phyloP scores from a whole-genome alignment of 192 early-diverging fungal species.

The Spizellomyces punctatus region DNA sequence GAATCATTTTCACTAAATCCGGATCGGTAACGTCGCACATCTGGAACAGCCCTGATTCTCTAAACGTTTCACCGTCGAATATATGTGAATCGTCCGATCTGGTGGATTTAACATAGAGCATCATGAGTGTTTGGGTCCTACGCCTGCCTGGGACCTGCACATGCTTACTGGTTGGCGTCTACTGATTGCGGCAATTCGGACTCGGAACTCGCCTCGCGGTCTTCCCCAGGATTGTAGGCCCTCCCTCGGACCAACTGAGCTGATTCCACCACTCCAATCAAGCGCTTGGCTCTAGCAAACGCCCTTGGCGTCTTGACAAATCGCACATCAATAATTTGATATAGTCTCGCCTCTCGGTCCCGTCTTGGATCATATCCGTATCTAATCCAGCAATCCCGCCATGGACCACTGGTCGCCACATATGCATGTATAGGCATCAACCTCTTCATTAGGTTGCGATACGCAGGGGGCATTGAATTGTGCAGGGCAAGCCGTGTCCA shows the following conservation, averaged over 20 bases:
- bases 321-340: conserved; percentile 42
- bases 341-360: conserved; percentile 34
- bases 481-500: conserved; percentile 40
- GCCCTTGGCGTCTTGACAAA: conserved; percentile 27
- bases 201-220: neutral
- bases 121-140: no score
- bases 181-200: neutral
- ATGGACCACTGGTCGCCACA: conserved; percentile 33
- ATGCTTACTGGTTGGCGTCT: no score
- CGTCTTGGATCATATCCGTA: conserved; percentile 48
- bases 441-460: conserved; percentile 14
- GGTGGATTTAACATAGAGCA: no score
- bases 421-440: conserved; percentile 37
- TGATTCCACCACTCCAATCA: conserved; percentile 31
- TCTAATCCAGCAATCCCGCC: conserved; percentile 42
- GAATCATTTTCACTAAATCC: conserved; percentile 29
- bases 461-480: conserved; percentile 26
- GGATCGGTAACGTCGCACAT: conserved; percentile 47
- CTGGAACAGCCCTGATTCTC: conserved; percentile 23
- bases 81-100: conserved; percentile 31
- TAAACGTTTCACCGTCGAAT: conserved; percentile 40
- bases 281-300: conserved; percentile 34
- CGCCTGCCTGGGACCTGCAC: no score
- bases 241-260: conserved; percentile 1
- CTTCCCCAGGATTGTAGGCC: neutral